A percentile compares a stretch with the other conserved stretches of the same genome.
phyloP scores from a whole-genome alignment of 2,329 filamentous ascomycete genomes.

The Ilyonectria destructans region DNA sequence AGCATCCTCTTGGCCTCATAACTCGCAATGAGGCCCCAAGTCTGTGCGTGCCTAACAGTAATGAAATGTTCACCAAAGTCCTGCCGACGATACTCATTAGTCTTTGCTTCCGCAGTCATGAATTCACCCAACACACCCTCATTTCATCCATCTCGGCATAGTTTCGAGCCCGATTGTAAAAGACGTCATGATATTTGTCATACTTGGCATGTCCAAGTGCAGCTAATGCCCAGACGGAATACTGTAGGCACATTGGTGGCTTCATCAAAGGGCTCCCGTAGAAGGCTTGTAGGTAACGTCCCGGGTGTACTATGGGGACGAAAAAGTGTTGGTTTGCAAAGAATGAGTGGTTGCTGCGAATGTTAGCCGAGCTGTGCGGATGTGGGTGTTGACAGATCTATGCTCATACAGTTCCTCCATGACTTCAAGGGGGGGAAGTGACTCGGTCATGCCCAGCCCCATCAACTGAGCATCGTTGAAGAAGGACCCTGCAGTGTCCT shows the following conservation, averaged over 20 bases:
- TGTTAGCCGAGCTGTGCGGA: conserved; percentile 14
- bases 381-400: neutral
- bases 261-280: conserved; percentile 81
- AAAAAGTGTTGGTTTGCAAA: conserved; percentile 83
- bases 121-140: conserved; percentile 65
- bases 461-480: conserved; percentile 69
- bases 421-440: conserved; percentile 83
- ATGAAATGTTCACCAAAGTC: conserved; percentile 87
- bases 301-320: conserved; percentile 84
- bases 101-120: neutral
- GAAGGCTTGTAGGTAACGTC: conserved; percentile 82
- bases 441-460: conserved; percentile 85
- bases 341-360: conserved; percentile 77
- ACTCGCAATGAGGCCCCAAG: conserved; percentile 81
- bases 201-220: conserved; percentile 83
- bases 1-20: conserved; percentile 90
- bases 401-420: conserved; percentile 84
- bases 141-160: conserved; percentile 90
- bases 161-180: conserved; percentile 86
- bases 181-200: conserved; percentile 78
- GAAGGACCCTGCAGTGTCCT: conserved; percentile 27
- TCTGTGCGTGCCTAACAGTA: conserved; percentile 84
- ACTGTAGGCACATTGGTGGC: conserved; percentile 87
- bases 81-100: conserved; percentile 48
- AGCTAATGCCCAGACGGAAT: conserved; percentile 90